Base-by-base conservation (phyloP, 768 basidiomycete genomes). In the Neoboletus magnificus region DNA sequence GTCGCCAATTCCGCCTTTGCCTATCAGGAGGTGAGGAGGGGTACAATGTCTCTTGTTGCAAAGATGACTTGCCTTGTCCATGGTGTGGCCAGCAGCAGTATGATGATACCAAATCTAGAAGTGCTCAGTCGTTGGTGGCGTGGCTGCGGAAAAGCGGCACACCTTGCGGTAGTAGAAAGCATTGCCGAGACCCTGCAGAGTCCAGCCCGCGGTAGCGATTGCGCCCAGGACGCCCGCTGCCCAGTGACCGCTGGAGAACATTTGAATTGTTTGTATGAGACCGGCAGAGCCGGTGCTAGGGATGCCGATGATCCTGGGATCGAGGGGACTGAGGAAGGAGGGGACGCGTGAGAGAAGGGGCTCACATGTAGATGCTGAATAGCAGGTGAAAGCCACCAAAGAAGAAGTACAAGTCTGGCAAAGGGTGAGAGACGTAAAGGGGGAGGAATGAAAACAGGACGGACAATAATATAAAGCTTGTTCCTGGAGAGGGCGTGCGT, bases 271-370 rank as follows among this genome's bases (percentile, higher is more conserved):
- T 72, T 94, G 91, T 66, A 98, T 94, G 49, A 99, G 79, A 16
- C 97, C 96, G 27, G 93, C 95, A 44, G 93, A 92, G 35, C 97
- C 97, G 43, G 96, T 96, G 58, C 91, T 91, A 54, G 94, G 93
- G 64, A 97, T 89, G 61, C 96, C 96, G 69, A 98, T 86, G 71
- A 94, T 86, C 91, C 91, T 95, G 48, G 52, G 44, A 67, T 57
- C 56, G 57, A 67, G 65, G 62, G 61, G 60, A 45, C 58, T 62
- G 56, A 67, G 60, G 55, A 63, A 15, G 62, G 43, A 46, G 40
- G 53, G 52, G 53, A 44, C 2, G 13, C 0, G 29, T 43, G 20
- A 2, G 16, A 13, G 36, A 43, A 35, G 20, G 57, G 12, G 64
- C 86, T 77, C 68, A 91, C 93, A 91, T 92, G 77, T 98, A 98